These are phyloP conservation scores for Odontarrhena argentea DNA, from an alignment of 345 rosid genomes.

Conservation along the genomic window DNA sequence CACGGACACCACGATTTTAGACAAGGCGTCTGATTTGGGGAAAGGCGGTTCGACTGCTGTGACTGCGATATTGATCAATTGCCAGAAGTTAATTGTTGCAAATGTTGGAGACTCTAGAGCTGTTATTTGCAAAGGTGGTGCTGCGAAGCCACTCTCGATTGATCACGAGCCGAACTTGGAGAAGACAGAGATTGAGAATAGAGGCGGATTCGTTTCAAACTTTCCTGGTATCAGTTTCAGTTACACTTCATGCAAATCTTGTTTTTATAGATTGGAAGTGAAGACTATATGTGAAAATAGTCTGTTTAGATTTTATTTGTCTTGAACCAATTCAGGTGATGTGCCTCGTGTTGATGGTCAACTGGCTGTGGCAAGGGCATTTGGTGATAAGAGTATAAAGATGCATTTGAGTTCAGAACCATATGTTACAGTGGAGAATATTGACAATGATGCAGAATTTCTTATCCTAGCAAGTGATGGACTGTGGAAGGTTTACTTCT, in stretches of 20 bases:
- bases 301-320: conserved; percentile 8
- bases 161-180: conserved; percentile 89
- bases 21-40: conserved; percentile 71
- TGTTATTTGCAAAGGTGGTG: conserved; percentile 67
- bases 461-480: conserved; percentile 92
- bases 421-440: conserved; percentile 53
- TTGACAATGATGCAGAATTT: conserved; percentile 65
- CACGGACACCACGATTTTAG: conserved; percentile 67
- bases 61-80: conserved; percentile 76
- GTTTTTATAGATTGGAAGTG: not conserved
- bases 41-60: conserved; percentile 96
- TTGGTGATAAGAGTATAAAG: conserved; percentile 90
- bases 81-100: conserved; percentile 77
- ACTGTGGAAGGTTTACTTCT: conserved; percentile 73
- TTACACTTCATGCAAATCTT: not conserved
- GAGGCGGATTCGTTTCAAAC: conserved; percentile 89
- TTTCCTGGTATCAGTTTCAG: conserved; percentile 64
- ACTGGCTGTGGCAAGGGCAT: conserved; percentile 94
- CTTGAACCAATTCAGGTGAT: conserved; percentile 59
- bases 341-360: conserved; percentile 93
- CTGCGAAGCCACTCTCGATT: conserved; percentile 73
- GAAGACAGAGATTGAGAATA: conserved; percentile 63
- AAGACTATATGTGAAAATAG: no score
- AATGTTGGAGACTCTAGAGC: conserved; percentile 97
- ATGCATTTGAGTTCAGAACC: conserved; percentile 92